A percentile compares a stretch with the other conserved stretches of the same genome.
phyloP scores from a whole-genome alignment of 805 yeast genomes.

The Sungouiozyma ichnusensis region DNA sequence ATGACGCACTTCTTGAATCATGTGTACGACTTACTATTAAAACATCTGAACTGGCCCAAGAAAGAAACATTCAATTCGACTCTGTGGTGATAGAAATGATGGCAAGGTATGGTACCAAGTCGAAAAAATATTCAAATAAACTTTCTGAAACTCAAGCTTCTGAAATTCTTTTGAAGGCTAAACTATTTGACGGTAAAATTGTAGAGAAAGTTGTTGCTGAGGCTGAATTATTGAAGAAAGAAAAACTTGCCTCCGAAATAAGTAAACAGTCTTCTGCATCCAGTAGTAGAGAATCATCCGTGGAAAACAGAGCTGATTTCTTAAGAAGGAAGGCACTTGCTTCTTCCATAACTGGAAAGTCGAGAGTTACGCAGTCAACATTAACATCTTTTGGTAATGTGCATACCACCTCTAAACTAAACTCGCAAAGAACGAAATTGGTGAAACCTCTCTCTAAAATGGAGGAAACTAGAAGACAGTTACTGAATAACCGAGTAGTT shows the following conservation, averaged over 20 bases:
- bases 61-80: conserved; percentile 41
- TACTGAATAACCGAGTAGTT: conserved; percentile 23
- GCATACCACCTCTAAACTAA: conserved; percentile 18
- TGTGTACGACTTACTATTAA: conserved; percentile 63
- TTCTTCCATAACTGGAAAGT: conserved; percentile 22
- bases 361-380: conserved; percentile 27
- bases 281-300: not conserved
- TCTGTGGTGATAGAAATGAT: conserved; percentile 43
- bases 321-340: conserved; percentile 25
- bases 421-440: conserved; percentile 12
- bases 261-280: conserved; percentile 6
- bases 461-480: conserved; percentile 31
- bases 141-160: conserved; percentile 55
- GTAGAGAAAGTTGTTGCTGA: conserved; percentile 44
- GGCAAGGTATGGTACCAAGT: conserved; percentile 54
- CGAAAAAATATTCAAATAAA: conserved; percentile 59
- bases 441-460: conserved; percentile 29
- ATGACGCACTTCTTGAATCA: conserved; percentile 49
- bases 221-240: conserved; percentile 30
- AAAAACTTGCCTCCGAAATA: conserved; percentile 15
- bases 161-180: conserved; percentile 52
- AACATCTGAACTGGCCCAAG: conserved; percentile 54
- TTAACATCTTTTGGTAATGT: conserved; percentile 32
- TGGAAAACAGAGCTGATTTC: conserved; percentile 25
- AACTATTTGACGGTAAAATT: conserved; percentile 40